Conservation (phyloP, 2,329 filamentous ascomycete species). For the Cryphonectria naterciae region DNA sequence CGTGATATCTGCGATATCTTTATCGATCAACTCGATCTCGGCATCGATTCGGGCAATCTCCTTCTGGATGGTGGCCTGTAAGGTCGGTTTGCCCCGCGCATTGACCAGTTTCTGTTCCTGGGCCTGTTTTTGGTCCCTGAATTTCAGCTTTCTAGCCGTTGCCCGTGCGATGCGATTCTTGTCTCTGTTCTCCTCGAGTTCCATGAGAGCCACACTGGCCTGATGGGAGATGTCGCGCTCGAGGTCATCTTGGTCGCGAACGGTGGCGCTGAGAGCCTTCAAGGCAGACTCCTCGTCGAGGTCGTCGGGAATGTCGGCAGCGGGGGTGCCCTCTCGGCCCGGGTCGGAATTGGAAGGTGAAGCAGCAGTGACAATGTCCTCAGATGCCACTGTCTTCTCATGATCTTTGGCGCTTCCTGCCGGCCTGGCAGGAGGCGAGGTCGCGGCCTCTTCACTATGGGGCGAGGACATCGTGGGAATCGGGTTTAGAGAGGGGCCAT, state of each 20-base stretch:
- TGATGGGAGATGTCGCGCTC: conserved; percentile 80
- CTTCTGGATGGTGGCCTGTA: conserved; percentile 62
- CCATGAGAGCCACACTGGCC: conserved; percentile 62
- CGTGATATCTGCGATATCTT: conserved; percentile 80
- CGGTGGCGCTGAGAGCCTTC: conserved; percentile 65
- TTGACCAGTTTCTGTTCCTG: conserved; percentile 52
- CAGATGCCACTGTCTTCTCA: not conserved
- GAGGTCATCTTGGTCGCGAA: conserved; percentile 86
- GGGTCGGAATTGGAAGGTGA: conserved; percentile 7
- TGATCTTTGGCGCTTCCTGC: not conserved
- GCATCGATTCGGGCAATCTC: conserved; percentile 70
- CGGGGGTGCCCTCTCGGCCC: conserved; percentile 17
- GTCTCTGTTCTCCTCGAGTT: conserved; percentile 66
- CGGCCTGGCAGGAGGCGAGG: not conserved
- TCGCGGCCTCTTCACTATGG: not conserved
- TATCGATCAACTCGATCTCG: conserved; percentile 66
- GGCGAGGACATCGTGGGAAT: not conserved
- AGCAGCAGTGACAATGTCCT: conserved; percentile 3
- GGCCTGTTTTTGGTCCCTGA: conserved; percentile 67
- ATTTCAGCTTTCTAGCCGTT: conserved; percentile 57
- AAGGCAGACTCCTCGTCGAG: conserved; percentile 65
- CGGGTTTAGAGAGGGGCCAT: not conserved
- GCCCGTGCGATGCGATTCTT: conserved; percentile 65
- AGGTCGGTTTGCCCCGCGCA: conserved; percentile 49
- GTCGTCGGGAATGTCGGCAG: conserved; percentile 22